phyloP scores from a whole-genome alignment of 2,329 filamentous ascomycete genomes.

The Alternaria brassicicola region DNA sequence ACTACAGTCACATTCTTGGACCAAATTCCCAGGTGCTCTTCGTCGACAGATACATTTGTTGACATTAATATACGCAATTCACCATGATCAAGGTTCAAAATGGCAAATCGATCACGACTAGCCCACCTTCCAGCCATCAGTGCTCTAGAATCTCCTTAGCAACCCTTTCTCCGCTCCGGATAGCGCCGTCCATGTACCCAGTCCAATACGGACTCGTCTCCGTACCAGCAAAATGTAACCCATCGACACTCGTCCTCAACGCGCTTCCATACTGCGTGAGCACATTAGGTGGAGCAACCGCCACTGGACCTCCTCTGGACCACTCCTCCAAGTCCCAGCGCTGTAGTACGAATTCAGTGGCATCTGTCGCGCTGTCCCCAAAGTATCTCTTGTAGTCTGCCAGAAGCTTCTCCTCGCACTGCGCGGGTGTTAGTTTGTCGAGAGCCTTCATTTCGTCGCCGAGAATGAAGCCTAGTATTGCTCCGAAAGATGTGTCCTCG shows the following conservation, averaged over 20 bases:
- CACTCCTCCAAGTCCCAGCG: conserved; percentile 34
- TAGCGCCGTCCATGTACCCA: conserved; percentile 65
- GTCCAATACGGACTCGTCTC: conserved; percentile 62
- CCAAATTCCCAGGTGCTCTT: neutral
- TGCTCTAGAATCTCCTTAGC: conserved; percentile 52
- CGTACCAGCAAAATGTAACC: conserved; percentile 62
- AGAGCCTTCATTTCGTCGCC: conserved; percentile 27
- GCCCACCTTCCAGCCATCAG: neutral
- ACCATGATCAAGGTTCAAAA: neutral
- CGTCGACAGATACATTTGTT: neutral
- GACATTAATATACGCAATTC: neutral
- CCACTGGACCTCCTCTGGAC: conserved; percentile 24
- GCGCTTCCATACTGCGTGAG: conserved; percentile 20
- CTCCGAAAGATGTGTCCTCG: conserved; percentile 22
- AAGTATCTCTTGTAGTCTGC: conserved; percentile 25
- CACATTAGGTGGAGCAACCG: conserved; percentile 21
- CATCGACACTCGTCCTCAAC: conserved; percentile 33
- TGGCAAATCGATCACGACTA: neutral
- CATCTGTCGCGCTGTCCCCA: conserved; percentile 14
- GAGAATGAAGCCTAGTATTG: conserved; percentile 32
- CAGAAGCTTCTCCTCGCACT: conserved; percentile 11
- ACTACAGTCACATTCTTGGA: neutral
- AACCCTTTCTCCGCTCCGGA: conserved; percentile 57
- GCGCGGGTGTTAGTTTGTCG: conserved; percentile 1
- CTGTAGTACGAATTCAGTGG: conserved; percentile 26